Percentiles rank a stretch among this genome's conserved stretches.
Conservation (phyloP, 164 flowering plant species). For the Taxillus chinensis region DNA sequence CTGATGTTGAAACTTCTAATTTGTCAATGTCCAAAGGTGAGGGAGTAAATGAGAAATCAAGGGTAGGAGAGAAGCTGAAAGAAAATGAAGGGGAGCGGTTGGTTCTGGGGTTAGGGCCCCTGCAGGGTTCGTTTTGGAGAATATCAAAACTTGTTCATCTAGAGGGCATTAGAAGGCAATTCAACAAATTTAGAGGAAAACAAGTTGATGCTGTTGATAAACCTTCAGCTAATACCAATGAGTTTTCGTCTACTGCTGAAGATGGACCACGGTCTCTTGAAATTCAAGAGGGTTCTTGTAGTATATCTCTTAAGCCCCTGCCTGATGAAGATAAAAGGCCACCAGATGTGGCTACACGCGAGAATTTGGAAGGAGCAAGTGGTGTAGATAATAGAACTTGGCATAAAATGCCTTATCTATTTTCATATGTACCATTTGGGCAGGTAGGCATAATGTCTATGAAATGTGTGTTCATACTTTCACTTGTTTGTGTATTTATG, state of each 20-base stretch:
- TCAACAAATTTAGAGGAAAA: slow-evolving; percentile 39
- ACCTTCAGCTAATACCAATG: slow-evolving; percentile 23
- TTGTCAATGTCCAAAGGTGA: slow-evolving; percentile 15
- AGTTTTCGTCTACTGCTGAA: slow-evolving; percentile 28
- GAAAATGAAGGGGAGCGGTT: slow-evolving; percentile 62
- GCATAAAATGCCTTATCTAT: slow-evolving; percentile 73
- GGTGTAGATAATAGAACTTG: slow-evolving; percentile 36
- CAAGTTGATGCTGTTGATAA: slow-evolving; percentile 26
- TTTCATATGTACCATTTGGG: slow-evolving; percentile 96
- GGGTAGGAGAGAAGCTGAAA: slow-evolving; percentile 24
- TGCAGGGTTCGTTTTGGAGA: slow-evolving; percentile 89
- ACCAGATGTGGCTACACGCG: slow-evolving; percentile 21
- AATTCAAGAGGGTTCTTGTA: slow-evolving; percentile 85
- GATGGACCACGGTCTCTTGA: slow-evolving; percentile 72
- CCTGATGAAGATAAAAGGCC: slow-evolving; percentile 29
- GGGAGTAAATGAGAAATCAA: slow-evolving; percentile 22
- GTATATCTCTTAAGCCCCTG: slow-evolving; percentile 75
- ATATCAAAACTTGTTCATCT: slow-evolving; percentile 88
- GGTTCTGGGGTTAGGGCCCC: slow-evolving; percentile 90
- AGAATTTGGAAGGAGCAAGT: slow-evolving; percentile 20
- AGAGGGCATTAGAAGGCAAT: slow-evolving; percentile 48
- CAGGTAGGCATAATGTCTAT: slow-evolving; percentile 36
- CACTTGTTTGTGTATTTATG: too few relatives aligned
- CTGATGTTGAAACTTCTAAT: slow-evolving; percentile 21
- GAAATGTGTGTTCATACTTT: neutral